Percentiles rank a stretch among this genome's conserved stretches.
phyloP scores from a whole-genome alignment of 2,329 filamentous ascomycete species.

The Fusarium algeriense region DNA sequence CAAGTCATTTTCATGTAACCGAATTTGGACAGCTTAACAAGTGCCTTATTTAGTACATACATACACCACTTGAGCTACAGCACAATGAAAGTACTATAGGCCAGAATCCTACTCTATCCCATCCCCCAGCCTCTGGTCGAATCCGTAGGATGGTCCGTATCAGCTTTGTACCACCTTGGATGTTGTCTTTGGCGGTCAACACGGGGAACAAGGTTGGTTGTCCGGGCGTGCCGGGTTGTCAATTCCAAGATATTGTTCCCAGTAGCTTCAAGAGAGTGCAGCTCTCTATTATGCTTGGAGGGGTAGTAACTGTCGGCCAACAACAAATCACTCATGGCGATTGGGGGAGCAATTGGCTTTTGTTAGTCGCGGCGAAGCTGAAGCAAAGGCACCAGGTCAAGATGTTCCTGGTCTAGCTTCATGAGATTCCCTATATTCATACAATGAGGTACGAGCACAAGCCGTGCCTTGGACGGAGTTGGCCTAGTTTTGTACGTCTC shows the following conservation, averaged over 20 bases:
- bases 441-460: conserved; percentile 19
- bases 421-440: conserved; percentile 13
- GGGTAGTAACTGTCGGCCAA: conserved; percentile 16
- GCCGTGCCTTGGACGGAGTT: conserved; percentile 24
- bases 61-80: conserved; percentile 4
- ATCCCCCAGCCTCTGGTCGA: conserved; percentile 6
- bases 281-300: conserved; percentile 1
- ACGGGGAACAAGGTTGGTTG: conserved; percentile 32
- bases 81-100: conserved; percentile 2
- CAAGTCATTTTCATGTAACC: conserved; percentile 39
- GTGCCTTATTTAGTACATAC: conserved; percentile 21
- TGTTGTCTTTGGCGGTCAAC: conserved; percentile 37
- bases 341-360: conserved; percentile 35
- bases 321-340: conserved; percentile 38
- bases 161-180: conserved; percentile 10
- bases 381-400: conserved; percentile 9
- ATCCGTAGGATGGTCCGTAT: neutral
- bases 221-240: conserved; percentile 21
- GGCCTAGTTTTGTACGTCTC: conserved; percentile 32
- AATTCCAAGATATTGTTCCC: conserved; percentile 23
- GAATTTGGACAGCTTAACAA: conserved; percentile 40
- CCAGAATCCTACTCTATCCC: neutral
- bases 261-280: conserved; percentile 12
- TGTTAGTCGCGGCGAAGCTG: conserved; percentile 11
- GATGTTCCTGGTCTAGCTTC: conserved; percentile 36